Evolutionary conservation across 208 protist species (phyloP), one percentile per base, ranked within the genome.

Genomic region (Phytomonas francai): DNA sequence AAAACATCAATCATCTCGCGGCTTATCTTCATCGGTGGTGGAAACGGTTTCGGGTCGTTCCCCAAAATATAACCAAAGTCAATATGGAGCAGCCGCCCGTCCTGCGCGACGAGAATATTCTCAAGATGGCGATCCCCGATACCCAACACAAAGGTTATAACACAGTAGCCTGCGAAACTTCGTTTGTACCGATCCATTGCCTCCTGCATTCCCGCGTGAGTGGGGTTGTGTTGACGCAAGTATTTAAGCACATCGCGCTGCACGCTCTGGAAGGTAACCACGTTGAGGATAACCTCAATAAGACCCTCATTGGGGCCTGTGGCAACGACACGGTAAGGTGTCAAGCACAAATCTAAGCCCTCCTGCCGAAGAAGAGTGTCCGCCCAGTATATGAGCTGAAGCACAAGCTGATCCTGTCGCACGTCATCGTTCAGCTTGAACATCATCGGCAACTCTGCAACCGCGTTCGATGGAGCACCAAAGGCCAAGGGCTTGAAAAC

Each of bases 51-150:
- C 12, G 98, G 97, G 78, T 99, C 98, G 76, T 89, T 79, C 39
- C 98, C 98, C 19, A 99, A 71, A 64, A 99, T 98, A 76, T 92
- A 99, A 12, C 97, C 97, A 83, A 98, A 99, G 81, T 99, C 98
- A 77, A 99, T 98, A 74, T 99, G 98, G 65, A 99, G 89, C 39
- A 99, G 75, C 34, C 93, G 79, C 28, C 98, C 97, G 64, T 96
- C 87, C n/a, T 80, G 76, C 8, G 83, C 82, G 0, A 99, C 36
- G 34, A 99, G 79, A 34, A 99, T 91, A 83, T 99, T 99, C 64
- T 99, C 98, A 11, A 98, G 76, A 65, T 97, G 91, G 16, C 91
- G 84, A 83, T 99, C 98, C 28, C 98, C 98, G 63, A 99, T 96
- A 28, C 96, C 97, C 0, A 99, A 74, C 36, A 99, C 92, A 77